phyloP scores from a whole-genome alignment of 1,284 basidiomycete genomes.

The Ustilago trichophora region DNA sequence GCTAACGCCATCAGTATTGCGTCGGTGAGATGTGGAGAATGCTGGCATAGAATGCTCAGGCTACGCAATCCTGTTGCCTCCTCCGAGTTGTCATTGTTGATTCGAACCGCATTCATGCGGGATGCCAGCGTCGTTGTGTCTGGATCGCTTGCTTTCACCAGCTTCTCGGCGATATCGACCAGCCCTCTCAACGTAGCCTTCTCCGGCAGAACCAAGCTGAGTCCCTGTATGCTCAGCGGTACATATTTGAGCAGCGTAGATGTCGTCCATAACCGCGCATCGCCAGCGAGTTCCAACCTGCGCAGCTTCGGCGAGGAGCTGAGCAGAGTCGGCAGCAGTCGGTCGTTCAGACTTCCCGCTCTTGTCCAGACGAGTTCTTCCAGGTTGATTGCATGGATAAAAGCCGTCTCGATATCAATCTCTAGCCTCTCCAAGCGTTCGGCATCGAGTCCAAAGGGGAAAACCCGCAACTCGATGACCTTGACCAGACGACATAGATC shows the following conservation, averaged over 20 bases:
- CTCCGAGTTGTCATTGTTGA: not conserved
- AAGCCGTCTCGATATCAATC: conserved; percentile 37
- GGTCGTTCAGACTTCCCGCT: conserved; percentile 60
- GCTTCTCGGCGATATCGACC: conserved; percentile 36
- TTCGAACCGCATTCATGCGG: not conserved
- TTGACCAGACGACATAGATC: conserved; percentile 46
- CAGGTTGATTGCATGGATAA: conserved; percentile 42
- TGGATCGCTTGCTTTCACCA: not conserved
- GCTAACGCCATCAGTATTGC: conserved; percentile 38
- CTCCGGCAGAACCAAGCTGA: conserved; percentile 50
- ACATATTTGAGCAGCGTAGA: conserved; percentile 35
- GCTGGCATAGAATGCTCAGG: conserved; percentile 45
- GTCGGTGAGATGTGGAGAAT: conserved; percentile 55
- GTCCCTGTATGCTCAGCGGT: conserved; percentile 17
- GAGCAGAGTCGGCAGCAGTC: conserved; percentile 46
- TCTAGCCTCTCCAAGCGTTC: conserved; percentile 60
- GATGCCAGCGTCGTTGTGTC: conserved; percentile 1
- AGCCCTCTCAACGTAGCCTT: conserved; percentile 23
- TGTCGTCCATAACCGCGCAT: conserved; percentile 54
- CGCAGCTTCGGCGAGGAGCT: conserved; percentile 27
- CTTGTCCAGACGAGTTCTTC: conserved; percentile 59
- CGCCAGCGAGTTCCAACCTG: conserved; percentile 57
- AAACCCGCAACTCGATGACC: conserved; percentile 60
- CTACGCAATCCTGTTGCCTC: conserved; percentile 27
- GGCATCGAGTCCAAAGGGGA: conserved; percentile 59